phyloP scores from a whole-genome alignment of 2,329 filamentous ascomycete species.

The Botrytis pseudocinerea region DNA sequence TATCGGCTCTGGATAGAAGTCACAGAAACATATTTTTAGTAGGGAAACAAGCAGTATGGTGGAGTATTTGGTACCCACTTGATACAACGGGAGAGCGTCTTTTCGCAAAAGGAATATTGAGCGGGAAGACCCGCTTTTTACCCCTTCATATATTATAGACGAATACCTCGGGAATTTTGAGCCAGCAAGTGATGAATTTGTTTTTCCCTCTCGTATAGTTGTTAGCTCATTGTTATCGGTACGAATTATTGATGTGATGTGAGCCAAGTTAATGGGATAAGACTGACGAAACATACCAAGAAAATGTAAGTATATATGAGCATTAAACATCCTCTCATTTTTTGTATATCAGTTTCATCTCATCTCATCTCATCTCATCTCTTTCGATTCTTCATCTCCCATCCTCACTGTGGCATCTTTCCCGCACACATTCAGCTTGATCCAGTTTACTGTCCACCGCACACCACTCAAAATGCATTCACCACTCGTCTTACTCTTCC shows the following conservation, averaged over 20 bases:
- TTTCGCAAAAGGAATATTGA: not conserved
- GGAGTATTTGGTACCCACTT: not conserved
- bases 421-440: not conserved
- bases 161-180: not conserved
- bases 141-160: not conserved
- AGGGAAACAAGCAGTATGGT: not conserved
- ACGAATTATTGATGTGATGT: not conserved
- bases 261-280: not conserved
- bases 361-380: not conserved
- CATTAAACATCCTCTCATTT: not conserved
- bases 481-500: not conserved
- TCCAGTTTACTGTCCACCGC: not conserved
- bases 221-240: not conserved
- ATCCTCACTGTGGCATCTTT: not conserved
- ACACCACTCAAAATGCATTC: not conserved
- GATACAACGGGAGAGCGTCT: not conserved
- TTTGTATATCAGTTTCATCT: not conserved
- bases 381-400: not conserved
- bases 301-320: not conserved
- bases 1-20: not conserved
- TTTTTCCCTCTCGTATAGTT: not conserved
- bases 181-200: not conserved
- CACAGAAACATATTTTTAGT: not conserved
- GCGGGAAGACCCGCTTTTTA: not conserved
- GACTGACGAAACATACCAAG: not conserved